Percentiles rank a stretch among this genome's conserved stretches.
Evolutionary conservation across 2,329 filamentous ascomycete species (phyloP).

Genomic region (Hypoxylon sp.): DNA sequence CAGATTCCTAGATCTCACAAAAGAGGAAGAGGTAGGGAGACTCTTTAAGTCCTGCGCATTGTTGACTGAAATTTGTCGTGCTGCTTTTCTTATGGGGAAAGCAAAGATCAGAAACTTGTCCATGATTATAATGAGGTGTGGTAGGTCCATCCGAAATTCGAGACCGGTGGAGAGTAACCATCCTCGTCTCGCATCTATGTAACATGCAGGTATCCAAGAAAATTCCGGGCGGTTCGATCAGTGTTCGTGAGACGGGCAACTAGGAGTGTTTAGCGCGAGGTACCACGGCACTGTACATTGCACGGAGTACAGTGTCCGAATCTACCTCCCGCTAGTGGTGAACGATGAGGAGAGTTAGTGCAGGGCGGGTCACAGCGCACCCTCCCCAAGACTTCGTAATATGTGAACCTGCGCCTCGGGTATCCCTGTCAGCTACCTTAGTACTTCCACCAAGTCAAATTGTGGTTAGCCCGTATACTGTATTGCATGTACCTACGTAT

Average conservation of each 20-base stretch:
- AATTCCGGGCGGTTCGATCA: slow-evolving; percentile 45
- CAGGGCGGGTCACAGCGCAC: slow-evolving; percentile 39
- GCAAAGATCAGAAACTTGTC: slow-evolving; percentile 19
- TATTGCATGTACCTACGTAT: slow-evolving; percentile 36
- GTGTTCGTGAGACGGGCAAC: slow-evolving; percentile 36
- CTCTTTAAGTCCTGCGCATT: slow-evolving; percentile 8
- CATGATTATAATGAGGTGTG: slow-evolving; percentile 11
- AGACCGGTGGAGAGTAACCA: slow-evolving; percentile 20
- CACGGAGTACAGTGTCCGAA: slow-evolving; percentile 38
- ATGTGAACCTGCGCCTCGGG: slow-evolving; percentile 39
- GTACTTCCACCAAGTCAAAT: slow-evolving; percentile 20
- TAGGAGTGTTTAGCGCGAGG: slow-evolving; percentile 24
- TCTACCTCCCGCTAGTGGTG: slow-evolving; percentile 24
- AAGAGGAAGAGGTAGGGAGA: slow-evolving; percentile 4
- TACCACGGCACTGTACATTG: slow-evolving; percentile 13
- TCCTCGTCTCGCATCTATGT: slow-evolving; percentile 39
- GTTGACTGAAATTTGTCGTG: slow-evolving; percentile 15
- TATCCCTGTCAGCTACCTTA: slow-evolving; percentile 39
- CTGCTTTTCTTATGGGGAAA: slow-evolving; percentile 15
- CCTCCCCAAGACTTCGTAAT: slow-evolving; percentile 45
- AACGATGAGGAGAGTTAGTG: slow-evolving; percentile 8
- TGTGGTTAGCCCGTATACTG: slow-evolving; percentile 34
- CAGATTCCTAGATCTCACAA: slow-evolving; percentile 39
- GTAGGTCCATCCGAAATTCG: slow-evolving; percentile 6
- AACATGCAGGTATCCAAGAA: slow-evolving; percentile 44